Percentiles rank a stretch among this genome's conserved stretches.
phyloP scores from a whole-genome alignment of 805 yeast species.

The Metschnikowia colocasiae region DNA sequence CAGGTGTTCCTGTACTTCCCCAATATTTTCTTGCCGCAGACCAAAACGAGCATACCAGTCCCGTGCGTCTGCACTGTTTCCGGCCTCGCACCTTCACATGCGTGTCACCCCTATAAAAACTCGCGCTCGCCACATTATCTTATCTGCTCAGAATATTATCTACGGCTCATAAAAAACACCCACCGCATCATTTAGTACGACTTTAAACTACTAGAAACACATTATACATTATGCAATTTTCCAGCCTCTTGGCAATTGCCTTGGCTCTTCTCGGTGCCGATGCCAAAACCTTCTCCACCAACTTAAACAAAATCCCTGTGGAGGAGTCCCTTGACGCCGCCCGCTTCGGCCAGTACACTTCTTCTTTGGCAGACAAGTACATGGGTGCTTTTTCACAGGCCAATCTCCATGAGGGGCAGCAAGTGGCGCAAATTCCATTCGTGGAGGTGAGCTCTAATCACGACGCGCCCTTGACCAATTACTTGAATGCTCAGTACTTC shows the following conservation, averaged over 20 bases:
- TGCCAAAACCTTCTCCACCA: constrained; percentile 53
- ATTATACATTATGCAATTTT: constrained; percentile 28
- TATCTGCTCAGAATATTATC: constrained; percentile 2
- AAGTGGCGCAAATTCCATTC: constrained; percentile 20
- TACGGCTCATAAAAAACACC: background rate
- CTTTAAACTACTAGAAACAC: background rate
- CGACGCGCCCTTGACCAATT: constrained; percentile 85
- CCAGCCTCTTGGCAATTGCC: constrained; percentile 43
- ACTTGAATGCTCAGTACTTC: constrained; percentile 92
- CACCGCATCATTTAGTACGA: background rate
- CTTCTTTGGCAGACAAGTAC: constrained; percentile 61
- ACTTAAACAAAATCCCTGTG: constrained; percentile 55
- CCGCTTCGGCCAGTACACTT: constrained; percentile 50
- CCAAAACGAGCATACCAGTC: constrained; percentile 2
- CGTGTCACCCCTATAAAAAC: constrained; percentile 8
- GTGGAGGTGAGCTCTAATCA: constrained; percentile 31
- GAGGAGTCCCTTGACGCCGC: constrained; percentile 54
- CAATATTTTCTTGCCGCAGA: background rate
- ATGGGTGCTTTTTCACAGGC: constrained; percentile 44
- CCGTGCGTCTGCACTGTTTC: constrained; percentile 1
- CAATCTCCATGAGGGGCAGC: constrained; percentile 15
- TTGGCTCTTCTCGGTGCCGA: constrained; percentile 36
- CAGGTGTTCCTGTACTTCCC: background rate
- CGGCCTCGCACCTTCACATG: constrained; percentile 5
- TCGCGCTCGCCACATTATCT: constrained; percentile 11